phyloP scores from a whole-genome alignment of 2,329 filamentous ascomycete genomes.

The Teratosphaeria gauchensis region DNA sequence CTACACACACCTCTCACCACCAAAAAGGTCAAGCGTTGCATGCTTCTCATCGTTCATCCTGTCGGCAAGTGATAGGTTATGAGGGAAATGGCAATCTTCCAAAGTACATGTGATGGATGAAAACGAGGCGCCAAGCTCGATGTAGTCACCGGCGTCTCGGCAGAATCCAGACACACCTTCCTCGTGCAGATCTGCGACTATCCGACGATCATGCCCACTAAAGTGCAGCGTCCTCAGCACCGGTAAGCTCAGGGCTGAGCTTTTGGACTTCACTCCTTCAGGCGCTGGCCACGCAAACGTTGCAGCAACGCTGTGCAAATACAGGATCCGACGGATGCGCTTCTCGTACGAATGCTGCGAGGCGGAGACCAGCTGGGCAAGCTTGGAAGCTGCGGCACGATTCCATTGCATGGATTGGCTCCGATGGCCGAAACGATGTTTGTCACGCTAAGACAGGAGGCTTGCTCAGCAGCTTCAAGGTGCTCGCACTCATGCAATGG shows the following conservation, averaged over 20 bases:
- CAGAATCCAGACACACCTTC: background rate
- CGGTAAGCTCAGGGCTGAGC: background rate
- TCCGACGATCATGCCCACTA: background rate
- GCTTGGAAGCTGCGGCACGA: background rate
- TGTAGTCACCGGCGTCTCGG: background rate
- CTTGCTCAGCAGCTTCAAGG: background rate
- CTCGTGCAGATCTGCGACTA: background rate
- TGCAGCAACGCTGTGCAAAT: background rate
- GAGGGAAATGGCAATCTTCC: background rate
- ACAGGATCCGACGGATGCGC: background rate
- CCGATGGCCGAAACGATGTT: background rate
- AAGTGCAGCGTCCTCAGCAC: background rate
- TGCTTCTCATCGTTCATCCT: conserved; percentile 3
- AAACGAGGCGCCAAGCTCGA: background rate
- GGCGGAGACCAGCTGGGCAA: background rate
- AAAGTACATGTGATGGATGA: too few species aligned
- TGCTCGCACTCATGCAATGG: background rate
- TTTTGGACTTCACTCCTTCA: background rate
- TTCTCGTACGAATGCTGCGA: background rate
- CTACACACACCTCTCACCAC: conserved; percentile 20
- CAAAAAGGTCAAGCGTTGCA: conserved; percentile 20
- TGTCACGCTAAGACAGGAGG: background rate
- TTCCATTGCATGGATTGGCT: background rate
- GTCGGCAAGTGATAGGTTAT: background rate
- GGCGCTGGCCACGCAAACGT: background rate